phyloP scores from a whole-genome alignment of 306 rosid species.

The Senna siamea region DNA sequence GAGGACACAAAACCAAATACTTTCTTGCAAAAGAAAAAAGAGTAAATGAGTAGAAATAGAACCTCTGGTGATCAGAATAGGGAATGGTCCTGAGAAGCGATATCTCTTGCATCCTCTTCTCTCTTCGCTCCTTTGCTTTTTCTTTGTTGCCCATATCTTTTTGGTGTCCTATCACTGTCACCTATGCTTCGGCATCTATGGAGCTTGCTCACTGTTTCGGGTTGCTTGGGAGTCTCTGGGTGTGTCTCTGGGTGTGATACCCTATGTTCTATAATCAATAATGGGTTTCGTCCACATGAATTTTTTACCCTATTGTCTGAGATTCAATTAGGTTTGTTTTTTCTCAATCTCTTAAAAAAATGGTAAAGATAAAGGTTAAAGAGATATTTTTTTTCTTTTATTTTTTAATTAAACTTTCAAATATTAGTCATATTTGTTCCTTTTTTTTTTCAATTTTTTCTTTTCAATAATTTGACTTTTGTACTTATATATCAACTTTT shows the following conservation, averaged over 20 bases:
- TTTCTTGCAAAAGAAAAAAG: neutral
- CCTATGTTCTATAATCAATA: too few relatives aligned
- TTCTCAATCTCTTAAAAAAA: too few relatives aligned
- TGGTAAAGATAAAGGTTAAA: too few relatives aligned
- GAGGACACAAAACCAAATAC: neutral
- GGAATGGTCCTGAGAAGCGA: conserved; percentile 91
- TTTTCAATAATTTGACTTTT: too few relatives aligned
- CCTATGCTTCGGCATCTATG: neutral
- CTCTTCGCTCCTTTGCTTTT: conserved; percentile 74
- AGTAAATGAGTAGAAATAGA: conserved; percentile 6
- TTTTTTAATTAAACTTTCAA: too few relatives aligned
- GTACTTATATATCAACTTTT: too few relatives aligned
- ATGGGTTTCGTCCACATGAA: too few relatives aligned
- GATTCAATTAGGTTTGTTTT: too few relatives aligned
- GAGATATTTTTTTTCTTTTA: too few relatives aligned
- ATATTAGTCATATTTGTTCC: too few relatives aligned
- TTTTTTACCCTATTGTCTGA: too few relatives aligned
- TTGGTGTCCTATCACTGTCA: neutral
- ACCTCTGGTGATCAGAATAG: conserved; percentile 90
- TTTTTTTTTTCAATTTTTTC: too few relatives aligned
- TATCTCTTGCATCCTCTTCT: conserved; percentile 76
- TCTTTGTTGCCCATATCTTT: conserved; percentile 67
- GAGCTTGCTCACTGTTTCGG: neutral
- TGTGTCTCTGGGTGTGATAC: neutral
- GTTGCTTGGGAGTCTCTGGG: conserved; percentile 7